Conservation (phyloP, 1,284 basidiomycete species). For the Puccinia hordei region DNA sequence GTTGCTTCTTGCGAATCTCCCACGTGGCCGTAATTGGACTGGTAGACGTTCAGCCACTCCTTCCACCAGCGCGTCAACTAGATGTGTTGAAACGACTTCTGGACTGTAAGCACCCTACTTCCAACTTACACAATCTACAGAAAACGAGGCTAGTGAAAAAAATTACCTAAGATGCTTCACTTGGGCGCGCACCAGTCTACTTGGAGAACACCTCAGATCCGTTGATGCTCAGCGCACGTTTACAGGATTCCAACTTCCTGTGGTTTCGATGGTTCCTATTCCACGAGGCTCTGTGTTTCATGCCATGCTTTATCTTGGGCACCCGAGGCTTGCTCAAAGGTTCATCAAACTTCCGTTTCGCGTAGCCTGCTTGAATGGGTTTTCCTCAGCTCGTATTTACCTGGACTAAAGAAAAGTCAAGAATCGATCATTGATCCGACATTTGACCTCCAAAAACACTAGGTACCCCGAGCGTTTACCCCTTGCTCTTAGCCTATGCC, state of each 20-base stretch:
- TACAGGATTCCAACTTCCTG: conserved; percentile 9
- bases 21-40: neutral
- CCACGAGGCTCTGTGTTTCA: conserved; percentile 41
- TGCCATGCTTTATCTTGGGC: conserved; percentile 32
- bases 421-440: neutral
- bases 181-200: conserved; percentile 24
- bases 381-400: neutral
- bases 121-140: neutral
- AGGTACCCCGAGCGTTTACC: conserved; percentile 30
- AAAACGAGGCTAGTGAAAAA: neutral
- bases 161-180: neutral
- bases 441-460: neutral
- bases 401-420: neutral
- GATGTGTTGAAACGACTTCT: conserved; percentile 23
- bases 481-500: conserved; percentile 40
- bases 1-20: neutral
- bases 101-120: conserved; percentile 1
- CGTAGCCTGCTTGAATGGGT: neutral
- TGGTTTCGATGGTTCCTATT: conserved; percentile 47
- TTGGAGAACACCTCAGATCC: conserved; percentile 19
- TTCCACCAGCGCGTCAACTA: conserved; percentile 2
- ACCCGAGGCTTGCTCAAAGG: conserved; percentile 40
- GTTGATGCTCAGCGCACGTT: conserved; percentile 32
- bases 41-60: conserved; percentile 16
- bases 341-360: neutral